Conservation (phyloP, 1,284 basidiomycete species). For the Fomitopsis palustris region DNA sequence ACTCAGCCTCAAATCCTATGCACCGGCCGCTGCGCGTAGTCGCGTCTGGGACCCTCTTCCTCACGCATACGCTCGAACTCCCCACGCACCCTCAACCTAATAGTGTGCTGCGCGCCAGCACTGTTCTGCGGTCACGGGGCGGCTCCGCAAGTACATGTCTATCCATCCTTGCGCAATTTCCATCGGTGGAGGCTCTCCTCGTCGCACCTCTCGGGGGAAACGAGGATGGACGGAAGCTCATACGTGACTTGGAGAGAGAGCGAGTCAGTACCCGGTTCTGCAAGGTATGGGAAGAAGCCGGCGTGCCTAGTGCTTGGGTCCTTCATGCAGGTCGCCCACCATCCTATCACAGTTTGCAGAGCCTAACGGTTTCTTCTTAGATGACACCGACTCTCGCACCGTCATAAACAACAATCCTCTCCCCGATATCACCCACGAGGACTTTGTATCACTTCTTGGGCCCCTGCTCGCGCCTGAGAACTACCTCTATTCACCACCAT, state of each 20-base stretch:
- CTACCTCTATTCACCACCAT: slow-evolving; percentile 38
- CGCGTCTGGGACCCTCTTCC: slow-evolving; percentile 73
- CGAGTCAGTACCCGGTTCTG: slow-evolving; percentile 70
- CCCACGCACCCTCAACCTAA: slow-evolving; percentile 58
- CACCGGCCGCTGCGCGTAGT: slow-evolving; percentile 62
- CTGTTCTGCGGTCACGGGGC: slow-evolving; percentile 61
- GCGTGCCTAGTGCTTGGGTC: slow-evolving; percentile 80
- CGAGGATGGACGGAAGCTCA: slow-evolving; percentile 59
- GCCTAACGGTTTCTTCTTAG: slow-evolving; percentile 29
- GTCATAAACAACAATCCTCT: slow-evolving; percentile 83
- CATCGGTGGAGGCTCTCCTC: slow-evolving; percentile 60
- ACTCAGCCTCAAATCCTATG: slow-evolving; percentile 11
- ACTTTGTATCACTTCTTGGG: slow-evolving; percentile 73
- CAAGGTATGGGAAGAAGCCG: slow-evolving; percentile 65
- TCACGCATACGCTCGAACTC: slow-evolving; percentile 65
- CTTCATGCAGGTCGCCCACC: slow-evolving; percentile 55
- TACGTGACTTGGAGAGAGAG: slow-evolving; percentile 61
- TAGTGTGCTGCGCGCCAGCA: slow-evolving; percentile 61
- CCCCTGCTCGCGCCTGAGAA: slow-evolving; percentile 78
- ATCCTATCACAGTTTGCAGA: background rate
- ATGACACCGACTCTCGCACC: slow-evolving; percentile 55
- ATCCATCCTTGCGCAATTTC: slow-evolving; percentile 69
- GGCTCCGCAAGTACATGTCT: slow-evolving; percentile 70
- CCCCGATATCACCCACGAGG: slow-evolving; percentile 79
- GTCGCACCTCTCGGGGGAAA: slow-evolving; percentile 71